Conservation (phyloP, 306 rosid genomes). For the Vachellia collinsii region DNA sequence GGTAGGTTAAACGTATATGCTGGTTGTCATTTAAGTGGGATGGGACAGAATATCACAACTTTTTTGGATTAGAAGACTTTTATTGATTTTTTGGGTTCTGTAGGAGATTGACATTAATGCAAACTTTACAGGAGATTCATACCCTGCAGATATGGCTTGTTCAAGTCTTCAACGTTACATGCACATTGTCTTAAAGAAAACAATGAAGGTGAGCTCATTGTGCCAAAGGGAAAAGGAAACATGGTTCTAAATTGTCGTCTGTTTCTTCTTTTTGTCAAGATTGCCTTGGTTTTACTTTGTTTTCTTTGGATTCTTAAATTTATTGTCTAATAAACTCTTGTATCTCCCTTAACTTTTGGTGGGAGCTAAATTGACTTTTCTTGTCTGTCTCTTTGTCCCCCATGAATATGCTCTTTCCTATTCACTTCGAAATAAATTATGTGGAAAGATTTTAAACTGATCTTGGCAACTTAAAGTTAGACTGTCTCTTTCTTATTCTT, state of each 20-base stretch:
- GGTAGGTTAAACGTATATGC: not conserved
- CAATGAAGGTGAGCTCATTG: slow-evolving; percentile 51
- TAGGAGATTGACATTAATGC: slow-evolving; percentile 22
- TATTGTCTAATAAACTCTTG: slow-evolving; percentile 9
- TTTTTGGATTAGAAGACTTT: not conserved
- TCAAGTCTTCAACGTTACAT: slow-evolving; percentile 47
- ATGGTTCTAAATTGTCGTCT: slow-evolving; percentile 6
- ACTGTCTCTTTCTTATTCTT: no score
- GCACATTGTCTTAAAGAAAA: slow-evolving; percentile 31
- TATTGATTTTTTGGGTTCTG: slow-evolving; percentile 4
- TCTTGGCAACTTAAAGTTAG: slow-evolving; percentile 7
- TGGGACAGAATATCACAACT: not conserved
- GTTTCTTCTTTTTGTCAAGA: not conserved
- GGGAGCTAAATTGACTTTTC: not conserved
- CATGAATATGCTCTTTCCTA: slow-evolving; percentile 20
- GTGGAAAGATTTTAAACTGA: slow-evolving; percentile 19
- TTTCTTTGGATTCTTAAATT: not conserved
- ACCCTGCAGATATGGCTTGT: slow-evolving; percentile 50
- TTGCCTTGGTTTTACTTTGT: not conserved
- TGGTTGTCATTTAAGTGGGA: not conserved
- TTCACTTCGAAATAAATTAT: slow-evolving; percentile 20
- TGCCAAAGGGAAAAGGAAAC: slow-evolving; percentile 13
- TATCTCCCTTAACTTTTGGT: slow-evolving; percentile 6
- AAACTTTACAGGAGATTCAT: slow-evolving; percentile 56
- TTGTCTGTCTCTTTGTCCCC: slow-evolving; percentile 4